Evolutionary conservation across 257 asterid species (phyloP).

Genomic region (Parsonsia alboflavescens): DNA sequence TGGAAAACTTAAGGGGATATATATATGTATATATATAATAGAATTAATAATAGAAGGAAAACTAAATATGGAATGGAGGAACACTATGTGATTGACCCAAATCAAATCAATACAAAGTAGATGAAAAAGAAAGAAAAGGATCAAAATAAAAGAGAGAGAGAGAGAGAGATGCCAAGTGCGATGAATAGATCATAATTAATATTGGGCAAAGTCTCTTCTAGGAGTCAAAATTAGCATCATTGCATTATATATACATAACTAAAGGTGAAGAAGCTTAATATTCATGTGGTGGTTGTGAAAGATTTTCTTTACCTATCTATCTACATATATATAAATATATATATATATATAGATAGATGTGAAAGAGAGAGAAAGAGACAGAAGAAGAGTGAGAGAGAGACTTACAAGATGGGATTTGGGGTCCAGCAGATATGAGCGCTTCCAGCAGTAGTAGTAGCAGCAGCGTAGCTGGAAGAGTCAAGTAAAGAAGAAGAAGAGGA

Average conservation of each 20-base stretch:
- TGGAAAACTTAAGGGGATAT: not conserved
- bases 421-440: conserved; percentile 52
- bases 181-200: conserved; percentile 21
- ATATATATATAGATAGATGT: not conserved
- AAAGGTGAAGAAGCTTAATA: not conserved
- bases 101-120: conserved; percentile 35
- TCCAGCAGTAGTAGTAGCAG: conserved; percentile 27
- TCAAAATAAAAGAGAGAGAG: not conserved
- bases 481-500: conserved; percentile 47
- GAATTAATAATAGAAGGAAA: not conserved
- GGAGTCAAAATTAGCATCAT: conserved; percentile 31
- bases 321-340: not conserved
- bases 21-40: too few relatives aligned
- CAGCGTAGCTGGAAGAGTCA: conserved; percentile 39
- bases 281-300: not conserved
- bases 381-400: too few relatives aligned
- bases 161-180: conserved; percentile 22
- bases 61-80: too few relatives aligned
- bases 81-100: conserved; percentile 34
- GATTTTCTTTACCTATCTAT: too few relatives aligned
- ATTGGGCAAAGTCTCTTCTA: not conserved
- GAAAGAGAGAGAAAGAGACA: conserved; percentile 26
- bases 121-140: conserved; percentile 6
- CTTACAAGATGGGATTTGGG: conserved; percentile 61
- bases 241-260: not conserved